These are phyloP conservation scores for Jacaranda copaia DNA, from an alignment of 257 asterid species.

Conservation along the genomic window DNA sequence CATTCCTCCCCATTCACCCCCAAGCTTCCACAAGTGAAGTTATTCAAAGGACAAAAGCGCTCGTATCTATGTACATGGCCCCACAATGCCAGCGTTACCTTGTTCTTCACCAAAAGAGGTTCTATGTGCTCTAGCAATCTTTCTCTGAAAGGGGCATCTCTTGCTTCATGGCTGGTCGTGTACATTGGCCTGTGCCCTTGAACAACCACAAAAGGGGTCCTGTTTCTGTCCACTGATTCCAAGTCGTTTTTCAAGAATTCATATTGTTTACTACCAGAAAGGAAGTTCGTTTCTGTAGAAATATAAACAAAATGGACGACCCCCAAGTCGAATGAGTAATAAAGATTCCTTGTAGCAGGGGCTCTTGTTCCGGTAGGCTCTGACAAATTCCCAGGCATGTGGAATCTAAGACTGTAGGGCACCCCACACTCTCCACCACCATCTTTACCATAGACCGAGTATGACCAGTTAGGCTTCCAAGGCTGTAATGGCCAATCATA, in stretches of 20 bases:
- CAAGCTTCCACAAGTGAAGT: slow-evolving; percentile 80
- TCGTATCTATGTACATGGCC: slow-evolving; percentile 94
- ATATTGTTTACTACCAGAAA: slow-evolving; percentile 79
- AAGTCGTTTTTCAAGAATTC: slow-evolving; percentile 79
- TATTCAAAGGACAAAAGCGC: slow-evolving; percentile 84
- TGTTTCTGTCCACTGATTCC: slow-evolving; percentile 75
- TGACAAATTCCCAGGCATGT: slow-evolving; percentile 90
- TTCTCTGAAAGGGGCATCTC: slow-evolving; percentile 65
- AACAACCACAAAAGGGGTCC: slow-evolving; percentile 78
- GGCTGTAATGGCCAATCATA: slow-evolving; percentile 93
- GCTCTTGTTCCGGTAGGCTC: slow-evolving; percentile 84
- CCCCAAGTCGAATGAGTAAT: slow-evolving; percentile 81
- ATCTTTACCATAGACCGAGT: slow-evolving; percentile 61
- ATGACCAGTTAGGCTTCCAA: slow-evolving; percentile 93
- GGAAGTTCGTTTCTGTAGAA: slow-evolving; percentile 88
- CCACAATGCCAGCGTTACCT: slow-evolving; percentile 82
- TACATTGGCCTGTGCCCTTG: slow-evolving; percentile 98
- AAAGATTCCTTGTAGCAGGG: slow-evolving; percentile 82
- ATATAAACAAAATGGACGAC: slow-evolving; percentile 88
- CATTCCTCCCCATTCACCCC: slow-evolving; percentile 48
- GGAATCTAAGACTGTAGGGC: slow-evolving; percentile 80
- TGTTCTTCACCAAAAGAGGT: slow-evolving; percentile 79
- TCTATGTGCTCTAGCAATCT: slow-evolving; percentile 71
- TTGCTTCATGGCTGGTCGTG: slow-evolving; percentile 69
- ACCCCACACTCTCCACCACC: slow-evolving; percentile 99